Conservation (phyloP, 2,329 filamentous ascomycete species). For the Diplodia intermedia region DNA sequence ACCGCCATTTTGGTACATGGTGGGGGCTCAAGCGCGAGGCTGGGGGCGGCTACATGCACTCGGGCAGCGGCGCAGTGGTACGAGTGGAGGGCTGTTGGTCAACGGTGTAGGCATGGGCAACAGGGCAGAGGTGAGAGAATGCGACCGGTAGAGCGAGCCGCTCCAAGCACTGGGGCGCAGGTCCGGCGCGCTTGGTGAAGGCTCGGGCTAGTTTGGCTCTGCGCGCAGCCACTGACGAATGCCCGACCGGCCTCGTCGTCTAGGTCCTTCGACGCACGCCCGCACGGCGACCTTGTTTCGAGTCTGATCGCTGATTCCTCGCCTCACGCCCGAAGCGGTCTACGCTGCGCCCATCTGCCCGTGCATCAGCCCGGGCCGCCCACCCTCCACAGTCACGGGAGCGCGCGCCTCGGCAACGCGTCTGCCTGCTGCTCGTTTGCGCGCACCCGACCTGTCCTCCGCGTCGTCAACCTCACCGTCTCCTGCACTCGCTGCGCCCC, state of each 20-base stretch:
- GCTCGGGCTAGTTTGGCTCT: constrained; percentile 26
- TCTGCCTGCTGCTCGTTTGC: constrained; percentile 1
- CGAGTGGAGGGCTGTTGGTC: constrained; percentile 29
- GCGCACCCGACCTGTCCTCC: background rate
- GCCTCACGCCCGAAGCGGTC: constrained; percentile 18
- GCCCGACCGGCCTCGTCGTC: constrained; percentile 12
- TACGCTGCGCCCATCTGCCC: background rate
- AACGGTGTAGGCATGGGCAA: constrained; percentile 30
- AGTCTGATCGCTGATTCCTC: constrained; percentile 23
- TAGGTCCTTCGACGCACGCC: constrained; percentile 29
- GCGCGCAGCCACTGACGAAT: constrained; percentile 28
- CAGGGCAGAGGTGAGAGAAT: constrained; percentile 31
- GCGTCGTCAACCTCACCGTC: background rate
- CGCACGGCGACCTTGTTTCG: constrained; percentile 15
- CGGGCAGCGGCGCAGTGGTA: constrained; percentile 29
- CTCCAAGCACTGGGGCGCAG: constrained; percentile 29
- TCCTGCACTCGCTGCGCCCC: background rate
- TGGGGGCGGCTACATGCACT: constrained; percentile 34
- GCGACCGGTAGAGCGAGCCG: constrained; percentile 27
- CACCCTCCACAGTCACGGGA: constrained; percentile 4
- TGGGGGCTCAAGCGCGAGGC: constrained; percentile 33
- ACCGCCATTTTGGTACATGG: constrained; percentile 47
- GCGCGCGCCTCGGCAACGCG: constrained; percentile 7
- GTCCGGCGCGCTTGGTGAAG: constrained; percentile 25
- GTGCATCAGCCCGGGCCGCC: constrained; percentile 6